These are phyloP conservation scores for Xylaria sp. DNA, from an alignment of 2,329 filamentous ascomycete genomes.

Conservation along the genomic window DNA sequence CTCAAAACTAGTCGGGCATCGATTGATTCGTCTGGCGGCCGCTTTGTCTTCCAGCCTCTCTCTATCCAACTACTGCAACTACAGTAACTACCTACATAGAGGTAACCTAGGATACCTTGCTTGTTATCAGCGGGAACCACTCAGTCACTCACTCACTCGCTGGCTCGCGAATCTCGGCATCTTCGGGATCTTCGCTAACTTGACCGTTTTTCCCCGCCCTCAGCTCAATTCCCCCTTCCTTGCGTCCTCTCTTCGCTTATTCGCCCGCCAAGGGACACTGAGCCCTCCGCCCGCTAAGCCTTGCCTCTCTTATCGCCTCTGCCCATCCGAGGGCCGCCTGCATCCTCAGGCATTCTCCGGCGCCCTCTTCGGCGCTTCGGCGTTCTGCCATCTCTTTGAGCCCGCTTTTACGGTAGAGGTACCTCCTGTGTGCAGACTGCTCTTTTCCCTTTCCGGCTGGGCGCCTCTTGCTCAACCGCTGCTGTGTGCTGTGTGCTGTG, in stretches of 20 bases:
- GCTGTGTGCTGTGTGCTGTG: neutral
- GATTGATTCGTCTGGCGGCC: neutral
- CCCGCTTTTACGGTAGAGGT: slow-evolving; percentile 33
- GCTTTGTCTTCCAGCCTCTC: neutral
- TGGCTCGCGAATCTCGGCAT: slow-evolving; percentile 33
- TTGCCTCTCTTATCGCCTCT: slow-evolving; percentile 3
- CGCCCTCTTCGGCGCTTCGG: slow-evolving; percentile 34
- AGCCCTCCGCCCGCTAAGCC: slow-evolving; percentile 14
- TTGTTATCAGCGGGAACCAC: neutral
- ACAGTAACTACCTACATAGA: neutral
- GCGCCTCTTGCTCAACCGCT: slow-evolving; percentile 10
- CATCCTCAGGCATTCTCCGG: slow-evolving; percentile 11
- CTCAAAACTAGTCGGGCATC: neutral
- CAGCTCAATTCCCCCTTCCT: slow-evolving; percentile 4
- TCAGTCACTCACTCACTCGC: neutral
- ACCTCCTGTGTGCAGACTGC: neutral
- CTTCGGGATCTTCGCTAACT: slow-evolving; percentile 34
- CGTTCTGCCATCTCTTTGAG: slow-evolving; percentile 17
- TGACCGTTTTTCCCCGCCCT: slow-evolving; percentile 13
- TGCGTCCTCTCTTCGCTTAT: slow-evolving; percentile 12
- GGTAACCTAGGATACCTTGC: neutral
- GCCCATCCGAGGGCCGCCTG: neutral
- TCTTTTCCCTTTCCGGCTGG: slow-evolving; percentile 4
- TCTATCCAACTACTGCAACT: neutral
- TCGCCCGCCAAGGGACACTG: slow-evolving; percentile 27